Percentiles rank a stretch among this genome's conserved stretches.
Evolutionary conservation across 805 yeast genomes (phyloP).

Genomic region (Wickerhamomyces mucosus): DNA sequence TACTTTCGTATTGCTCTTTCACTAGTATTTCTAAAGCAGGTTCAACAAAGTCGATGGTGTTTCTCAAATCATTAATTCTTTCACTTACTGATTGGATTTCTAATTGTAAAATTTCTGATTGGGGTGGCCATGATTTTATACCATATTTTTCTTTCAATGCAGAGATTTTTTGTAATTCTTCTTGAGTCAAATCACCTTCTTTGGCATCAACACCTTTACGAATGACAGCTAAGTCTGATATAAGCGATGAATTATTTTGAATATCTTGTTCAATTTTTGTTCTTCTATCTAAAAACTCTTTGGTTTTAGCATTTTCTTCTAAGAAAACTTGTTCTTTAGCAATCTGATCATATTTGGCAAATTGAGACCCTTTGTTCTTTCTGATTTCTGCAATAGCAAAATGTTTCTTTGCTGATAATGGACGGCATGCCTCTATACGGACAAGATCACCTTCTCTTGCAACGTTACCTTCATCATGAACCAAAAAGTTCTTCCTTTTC

Average conservation of each 20-base stretch:
- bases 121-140: conserved; percentile 37
- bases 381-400: conserved; percentile 92
- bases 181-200: conserved; percentile 18
- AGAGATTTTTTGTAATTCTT: conserved; percentile 27
- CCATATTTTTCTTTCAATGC: conserved; percentile 36
- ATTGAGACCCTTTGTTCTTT: conserved; percentile 84
- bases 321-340: conserved; percentile 56
- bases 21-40: conserved; percentile 26
- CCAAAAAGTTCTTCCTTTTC: conserved; percentile 74
- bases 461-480: conserved; percentile 87
- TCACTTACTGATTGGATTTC: conserved; percentile 25
- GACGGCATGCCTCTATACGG: conserved; percentile 83
- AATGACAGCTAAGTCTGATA: conserved; percentile 23
- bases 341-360: conserved; percentile 65
- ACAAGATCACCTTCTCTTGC: conserved; percentile 95
- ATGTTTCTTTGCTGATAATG: conserved; percentile 69
- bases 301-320: conserved; percentile 55
- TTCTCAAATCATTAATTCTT: conserved; percentile 18
- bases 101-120: conserved; percentile 29
- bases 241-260: conserved; percentile 19
- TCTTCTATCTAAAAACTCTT: conserved; percentile 46
- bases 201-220: conserved; percentile 16
- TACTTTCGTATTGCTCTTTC: conserved; percentile 24
- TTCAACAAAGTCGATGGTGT: conserved; percentile 27
- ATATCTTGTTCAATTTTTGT: conserved; percentile 21